Conservation (phyloP, 306 rosid species). For the Glycine soja region DNA sequence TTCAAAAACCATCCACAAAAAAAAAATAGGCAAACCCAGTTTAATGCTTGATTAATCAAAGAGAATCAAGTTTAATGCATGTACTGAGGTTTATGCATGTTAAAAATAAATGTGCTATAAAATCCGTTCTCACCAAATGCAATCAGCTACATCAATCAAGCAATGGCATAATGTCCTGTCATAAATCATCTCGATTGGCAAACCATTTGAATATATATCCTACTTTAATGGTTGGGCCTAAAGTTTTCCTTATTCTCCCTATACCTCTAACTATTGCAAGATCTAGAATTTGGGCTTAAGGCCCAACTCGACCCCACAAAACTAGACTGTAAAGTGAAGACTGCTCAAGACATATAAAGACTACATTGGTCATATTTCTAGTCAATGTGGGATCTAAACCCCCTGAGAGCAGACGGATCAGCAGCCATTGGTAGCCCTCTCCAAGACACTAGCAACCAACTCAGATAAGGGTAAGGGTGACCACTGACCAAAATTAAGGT, state of each 20-base stretch:
- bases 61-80: conserved; percentile 10
- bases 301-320: not conserved
- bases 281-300: not conserved
- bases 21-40: not conserved
- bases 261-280: not conserved
- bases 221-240: not conserved
- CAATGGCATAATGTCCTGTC: not conserved
- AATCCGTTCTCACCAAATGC: not conserved
- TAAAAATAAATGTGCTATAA: not conserved
- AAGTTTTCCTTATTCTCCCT: not conserved
- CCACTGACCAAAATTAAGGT: not conserved
- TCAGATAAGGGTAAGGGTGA: not conserved
- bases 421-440: not conserved
- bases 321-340: not conserved
- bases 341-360: not conserved
- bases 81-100: not conserved
- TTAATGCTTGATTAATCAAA: not conserved
- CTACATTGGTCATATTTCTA: not conserved
- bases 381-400: not conserved
- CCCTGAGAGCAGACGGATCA: not conserved
- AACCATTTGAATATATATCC: not conserved
- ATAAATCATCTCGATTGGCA: not conserved
- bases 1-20: conserved; percentile 27
- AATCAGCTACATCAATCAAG: not conserved
- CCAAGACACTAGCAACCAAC: no score